Percentiles rank a stretch among this genome's conserved stretches.
Conservation (phyloP, 352 stramenopile species). For the Globisporangium uncinulatum region DNA sequence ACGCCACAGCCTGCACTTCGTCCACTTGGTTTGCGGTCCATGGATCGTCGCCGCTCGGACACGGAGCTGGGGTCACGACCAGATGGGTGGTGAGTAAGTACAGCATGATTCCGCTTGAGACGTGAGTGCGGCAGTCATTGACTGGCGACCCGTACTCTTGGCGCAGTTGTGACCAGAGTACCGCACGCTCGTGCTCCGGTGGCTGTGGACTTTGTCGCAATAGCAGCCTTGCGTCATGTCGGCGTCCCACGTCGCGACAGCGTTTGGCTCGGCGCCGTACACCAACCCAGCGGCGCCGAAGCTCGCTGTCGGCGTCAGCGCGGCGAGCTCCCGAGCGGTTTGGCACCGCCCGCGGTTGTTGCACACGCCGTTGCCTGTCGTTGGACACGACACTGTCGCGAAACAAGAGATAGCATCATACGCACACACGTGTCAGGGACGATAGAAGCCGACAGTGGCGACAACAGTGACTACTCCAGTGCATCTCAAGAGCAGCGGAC, state of each 20-base stretch:
- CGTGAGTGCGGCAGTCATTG: background rate
- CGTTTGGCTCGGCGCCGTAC: conserved; percentile 76
- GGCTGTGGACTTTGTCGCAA: conserved; percentile 74
- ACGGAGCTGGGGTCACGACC: conserved; percentile 33
- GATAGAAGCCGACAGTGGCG: background rate
- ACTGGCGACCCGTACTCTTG: conserved; percentile 25
- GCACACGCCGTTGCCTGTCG: conserved; percentile 25
- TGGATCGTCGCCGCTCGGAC: conserved; percentile 83
- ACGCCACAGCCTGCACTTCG: conserved; percentile 76
- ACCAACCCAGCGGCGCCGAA: conserved; percentile 35
- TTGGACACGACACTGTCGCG: conserved; percentile 42
- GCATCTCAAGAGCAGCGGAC: conserved; percentile 3
- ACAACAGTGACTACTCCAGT: too few species aligned
- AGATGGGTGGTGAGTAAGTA: background rate
- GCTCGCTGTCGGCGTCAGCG: conserved; percentile 30
- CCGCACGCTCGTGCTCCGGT: conserved; percentile 37
- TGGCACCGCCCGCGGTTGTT: conserved; percentile 38
- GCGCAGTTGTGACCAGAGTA: conserved; percentile 79
- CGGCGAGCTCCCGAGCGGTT: conserved; percentile 48
- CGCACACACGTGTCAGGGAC: background rate
- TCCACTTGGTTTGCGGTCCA: conserved; percentile 68
- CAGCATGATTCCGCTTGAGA: background rate
- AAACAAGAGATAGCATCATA: background rate
- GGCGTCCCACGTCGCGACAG: conserved; percentile 80
- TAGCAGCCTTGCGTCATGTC: conserved; percentile 82